phyloP scores from a whole-genome alignment of 2,329 filamentous ascomycete species.

The Aspergillus arachidicola region DNA sequence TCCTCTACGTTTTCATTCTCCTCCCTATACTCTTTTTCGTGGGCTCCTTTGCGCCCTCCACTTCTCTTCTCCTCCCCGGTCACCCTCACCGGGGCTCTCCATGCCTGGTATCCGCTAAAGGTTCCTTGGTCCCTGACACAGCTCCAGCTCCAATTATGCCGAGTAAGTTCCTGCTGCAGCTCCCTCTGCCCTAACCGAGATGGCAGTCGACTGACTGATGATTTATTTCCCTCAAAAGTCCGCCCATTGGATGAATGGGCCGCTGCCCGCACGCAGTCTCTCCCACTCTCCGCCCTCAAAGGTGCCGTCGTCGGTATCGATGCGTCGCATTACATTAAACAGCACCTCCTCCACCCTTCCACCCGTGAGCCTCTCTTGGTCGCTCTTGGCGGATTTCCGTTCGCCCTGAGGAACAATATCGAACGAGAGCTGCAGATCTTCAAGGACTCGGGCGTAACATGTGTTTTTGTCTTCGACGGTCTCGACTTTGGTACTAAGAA shows the following conservation, averaged over 20 bases:
- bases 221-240: conserved; percentile 34
- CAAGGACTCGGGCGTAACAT: conserved; percentile 69
- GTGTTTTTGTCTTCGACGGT: conserved; percentile 90
- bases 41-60: neutral
- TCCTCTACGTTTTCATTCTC: neutral
- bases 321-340: conserved; percentile 83
- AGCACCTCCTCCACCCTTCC: conserved; percentile 69
- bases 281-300: conserved; percentile 70
- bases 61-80: conserved; percentile 6
- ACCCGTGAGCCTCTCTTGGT: conserved; percentile 85
- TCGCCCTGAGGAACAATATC: conserved; percentile 74
- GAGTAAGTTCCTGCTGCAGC: conserved; percentile 31
- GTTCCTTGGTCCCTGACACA: conserved; percentile 21
- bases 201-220: conserved; percentile 3
- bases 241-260: conserved; percentile 61
- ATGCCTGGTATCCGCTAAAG: conserved; percentile 30
- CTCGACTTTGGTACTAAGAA: conserved; percentile 77
- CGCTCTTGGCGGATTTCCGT: conserved; percentile 84
- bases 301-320: conserved; percentile 80
- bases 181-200: conserved; percentile 5
- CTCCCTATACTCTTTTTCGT: neutral
- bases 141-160: conserved; percentile 35
- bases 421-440: conserved; percentile 75
- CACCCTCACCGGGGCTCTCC: conserved; percentile 23
- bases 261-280: conserved; percentile 55